A percentile compares a stretch with the other conserved stretches of the same genome.
Evolutionary conservation across 140 eudicot genomes (phyloP).

Genomic region (Oenanthe javanica): DNA sequence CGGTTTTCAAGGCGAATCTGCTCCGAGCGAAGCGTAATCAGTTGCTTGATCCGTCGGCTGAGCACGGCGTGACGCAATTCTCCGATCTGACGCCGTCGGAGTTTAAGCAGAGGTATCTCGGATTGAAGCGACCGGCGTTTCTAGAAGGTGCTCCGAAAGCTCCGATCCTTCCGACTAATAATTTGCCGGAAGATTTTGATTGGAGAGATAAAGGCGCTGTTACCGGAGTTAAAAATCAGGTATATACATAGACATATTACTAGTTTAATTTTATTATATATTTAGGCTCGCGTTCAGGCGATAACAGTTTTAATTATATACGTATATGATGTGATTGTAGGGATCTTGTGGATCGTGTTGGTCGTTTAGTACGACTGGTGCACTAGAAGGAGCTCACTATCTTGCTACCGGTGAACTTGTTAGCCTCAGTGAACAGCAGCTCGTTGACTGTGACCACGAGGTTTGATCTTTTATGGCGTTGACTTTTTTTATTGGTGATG

Average conservation of each 20-base stretch:
- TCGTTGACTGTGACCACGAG: slow-evolving; percentile 97
- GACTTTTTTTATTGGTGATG: background rate
- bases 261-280: background rate
- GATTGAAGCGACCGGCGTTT: slow-evolving; percentile 42
- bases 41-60: slow-evolving; percentile 76
- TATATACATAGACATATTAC: background rate
- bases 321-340: slow-evolving; percentile 22
- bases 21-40: slow-evolving; percentile 88
- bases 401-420: slow-evolving; percentile 79
- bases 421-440: slow-evolving; percentile 96
- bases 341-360: slow-evolving; percentile 98
- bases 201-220: slow-evolving; percentile 98
- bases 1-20: slow-evolving; percentile 72
- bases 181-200: slow-evolving; percentile 75
- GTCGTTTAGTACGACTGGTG: slow-evolving; percentile 94
- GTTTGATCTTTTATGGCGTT: slow-evolving; percentile 23
- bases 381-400: slow-evolving; percentile 82
- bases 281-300: background rate
- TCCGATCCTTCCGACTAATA: slow-evolving; percentile 68
- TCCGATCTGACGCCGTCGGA: slow-evolving; percentile 82
- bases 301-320: no score
- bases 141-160: slow-evolving; percentile 72
- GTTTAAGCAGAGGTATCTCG: slow-evolving; percentile 52
- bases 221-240: slow-evolving; percentile 87
- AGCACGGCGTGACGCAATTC: slow-evolving; percentile 82